Conservation (phyloP, 1,139 yeast genomes). For the Debaryomycetaceae sp. region DNA sequence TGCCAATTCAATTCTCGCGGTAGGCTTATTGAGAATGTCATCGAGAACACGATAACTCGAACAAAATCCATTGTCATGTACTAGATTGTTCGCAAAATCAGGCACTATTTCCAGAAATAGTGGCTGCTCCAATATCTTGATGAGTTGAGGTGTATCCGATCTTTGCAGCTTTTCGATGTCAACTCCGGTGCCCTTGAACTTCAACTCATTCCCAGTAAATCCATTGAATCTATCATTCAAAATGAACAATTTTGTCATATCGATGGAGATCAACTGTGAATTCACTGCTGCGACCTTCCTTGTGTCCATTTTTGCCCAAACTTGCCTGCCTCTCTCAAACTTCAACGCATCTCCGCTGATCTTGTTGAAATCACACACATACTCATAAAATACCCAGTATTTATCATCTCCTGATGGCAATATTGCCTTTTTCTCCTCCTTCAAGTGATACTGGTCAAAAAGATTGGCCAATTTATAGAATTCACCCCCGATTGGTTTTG, state of each 20-base stretch:
- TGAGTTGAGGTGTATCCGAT: conserved; percentile 6
- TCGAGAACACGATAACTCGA: conserved; percentile 11
- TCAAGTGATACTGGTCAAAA: conserved; percentile 5
- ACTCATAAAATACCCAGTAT: not conserved
- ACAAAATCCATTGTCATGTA: conserved; percentile 6
- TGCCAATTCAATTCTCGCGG: conserved; percentile 34
- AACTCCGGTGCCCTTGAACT: conserved; percentile 1
- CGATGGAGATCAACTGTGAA: conserved; percentile 14
- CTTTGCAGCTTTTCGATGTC: conserved; percentile 4
- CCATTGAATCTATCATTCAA: conserved; percentile 15
- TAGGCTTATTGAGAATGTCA: conserved; percentile 16
- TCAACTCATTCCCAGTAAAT: conserved; percentile 3
- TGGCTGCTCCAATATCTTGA: conserved; percentile 16
- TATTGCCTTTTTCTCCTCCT: not conserved
- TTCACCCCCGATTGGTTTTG: conserved; percentile 18
- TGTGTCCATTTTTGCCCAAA: not conserved
- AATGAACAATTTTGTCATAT: conserved; percentile 14
- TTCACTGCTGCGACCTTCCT: conserved; percentile 2
- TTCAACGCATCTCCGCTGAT: conserved; percentile 22
- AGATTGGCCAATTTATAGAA: conserved; percentile 16
- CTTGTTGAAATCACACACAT: conserved; percentile 19
- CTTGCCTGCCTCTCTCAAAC: conserved; percentile 2
- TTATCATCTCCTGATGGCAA: not conserved
- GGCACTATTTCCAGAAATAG: conserved; percentile 11
- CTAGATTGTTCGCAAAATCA: conserved; percentile 11